Conservation (phyloP, 73 alveolate genomes). For the Tetrahymena malaccensis region DNA sequence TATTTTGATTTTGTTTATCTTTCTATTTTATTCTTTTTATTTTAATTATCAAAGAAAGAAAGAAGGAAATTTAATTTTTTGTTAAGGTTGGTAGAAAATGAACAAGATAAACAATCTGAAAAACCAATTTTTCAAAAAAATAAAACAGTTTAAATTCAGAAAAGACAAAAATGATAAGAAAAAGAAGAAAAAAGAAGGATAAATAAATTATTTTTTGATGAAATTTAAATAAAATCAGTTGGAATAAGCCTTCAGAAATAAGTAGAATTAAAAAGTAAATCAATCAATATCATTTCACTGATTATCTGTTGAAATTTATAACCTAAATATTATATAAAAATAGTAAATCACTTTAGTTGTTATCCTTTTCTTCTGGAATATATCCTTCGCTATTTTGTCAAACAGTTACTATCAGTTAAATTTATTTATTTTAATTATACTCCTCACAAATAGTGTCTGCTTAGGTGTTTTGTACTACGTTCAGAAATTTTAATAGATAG, state of each 20-base stretch:
- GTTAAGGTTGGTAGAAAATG: not conserved
- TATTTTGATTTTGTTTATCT: too few species aligned
- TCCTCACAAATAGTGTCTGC: not conserved
- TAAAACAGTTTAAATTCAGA: not conserved
- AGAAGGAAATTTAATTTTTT: not conserved
- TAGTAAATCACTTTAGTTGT: not conserved
- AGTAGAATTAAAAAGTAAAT: not conserved
- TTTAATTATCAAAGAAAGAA: not conserved
- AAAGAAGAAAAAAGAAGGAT: not conserved
- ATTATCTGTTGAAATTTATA: too few species aligned
- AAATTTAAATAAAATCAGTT: not conserved
- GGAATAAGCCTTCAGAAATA: not conserved
- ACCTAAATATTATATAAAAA: too few species aligned
- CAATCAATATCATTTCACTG: too few species aligned
- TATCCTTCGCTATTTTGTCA: not conserved
- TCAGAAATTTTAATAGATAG: not conserved
- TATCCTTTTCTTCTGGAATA: not conserved
- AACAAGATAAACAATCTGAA: too few species aligned
- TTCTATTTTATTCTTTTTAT: too few species aligned
- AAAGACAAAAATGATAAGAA: not conserved
- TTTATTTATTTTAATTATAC: too few species aligned
- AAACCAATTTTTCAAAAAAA: not conserved
- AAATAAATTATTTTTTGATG: not conserved
- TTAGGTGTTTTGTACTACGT: not conserved
- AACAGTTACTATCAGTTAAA: not conserved